Base-by-base conservation (phyloP, 2,329 filamentous ascomycete genomes). In the Nothophoma quercina region DNA sequence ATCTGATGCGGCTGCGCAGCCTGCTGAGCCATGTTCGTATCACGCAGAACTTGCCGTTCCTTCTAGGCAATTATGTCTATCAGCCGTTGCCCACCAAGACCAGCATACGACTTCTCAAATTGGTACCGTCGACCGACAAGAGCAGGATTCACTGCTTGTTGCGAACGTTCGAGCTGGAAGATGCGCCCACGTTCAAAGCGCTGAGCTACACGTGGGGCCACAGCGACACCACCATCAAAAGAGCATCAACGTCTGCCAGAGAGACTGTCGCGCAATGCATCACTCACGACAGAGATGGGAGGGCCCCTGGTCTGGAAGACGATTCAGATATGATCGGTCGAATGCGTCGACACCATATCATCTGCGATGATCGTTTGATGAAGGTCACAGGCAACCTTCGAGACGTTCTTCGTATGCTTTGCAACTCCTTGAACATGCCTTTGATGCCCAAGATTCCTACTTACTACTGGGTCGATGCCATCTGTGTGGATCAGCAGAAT, bases 391-490 rank as follows among this genome's bases (percentile, higher is more conserved):
- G 51, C 28, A 68, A 65, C 35, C 55, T 69, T 9, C 53, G 56
- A 25, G 58, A 66, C 51, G 65, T 65, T n/a, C 40, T 67, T 2
- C 58, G 35, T 7, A 67, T 68, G 64, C 61, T 69, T 22, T 40
- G 40, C 8, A 56, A 47, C 19, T 26, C 56, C 6, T 38, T 51
- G 15, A 40, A 39, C 12, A 43, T 58, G 28, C 41, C 48, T 35
- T 16, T 49, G 5, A 40, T 52, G 38, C 28, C 43, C 0, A 41
- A 35, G 10, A 56, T 22, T 7, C 47, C 63, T 8, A 55, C 26
- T 22, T 65, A 67, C 33, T 61, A 68, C 36, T 71, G 67, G 69
- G 61, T 70, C 19, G 69, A 71, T 52, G 60, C 64, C 16, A 40
- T 70, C n/a, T 71, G 67, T 51, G 58, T 72, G 41, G 41, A 72